Evolutionary conservation across 2,329 filamentous ascomycete species (phyloP).

Genomic region (Colletotrichum navitas): DNA sequence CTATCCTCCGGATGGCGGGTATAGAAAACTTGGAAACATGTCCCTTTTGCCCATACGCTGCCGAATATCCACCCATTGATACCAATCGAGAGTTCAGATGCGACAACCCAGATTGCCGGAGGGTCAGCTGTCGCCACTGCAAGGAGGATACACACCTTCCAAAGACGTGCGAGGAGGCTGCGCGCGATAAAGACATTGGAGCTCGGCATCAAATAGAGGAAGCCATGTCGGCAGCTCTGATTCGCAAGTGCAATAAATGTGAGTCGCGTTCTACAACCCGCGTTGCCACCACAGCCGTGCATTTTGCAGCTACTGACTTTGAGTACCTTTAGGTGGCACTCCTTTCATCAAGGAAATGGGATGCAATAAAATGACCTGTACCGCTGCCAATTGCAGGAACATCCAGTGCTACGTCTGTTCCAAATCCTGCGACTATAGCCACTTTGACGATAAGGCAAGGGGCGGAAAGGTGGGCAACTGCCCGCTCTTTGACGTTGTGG

Average conservation of each 20-base stretch:
- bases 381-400: slow-evolving; percentile 63
- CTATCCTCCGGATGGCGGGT: slow-evolving; percentile 75
- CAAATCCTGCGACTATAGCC: slow-evolving; percentile 73
- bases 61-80: slow-evolving; percentile 76
- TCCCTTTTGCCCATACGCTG: slow-evolving; percentile 86
- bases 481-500: slow-evolving; percentile 74
- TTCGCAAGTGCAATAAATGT: slow-evolving; percentile 80
- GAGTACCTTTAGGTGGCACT: slow-evolving; percentile 62
- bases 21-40: slow-evolving; percentile 81
- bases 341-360: slow-evolving; percentile 83
- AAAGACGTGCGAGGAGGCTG: slow-evolving; percentile 76
- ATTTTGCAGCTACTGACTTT: slow-evolving; percentile 34
- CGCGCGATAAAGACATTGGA: slow-evolving; percentile 69
- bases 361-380: slow-evolving; percentile 88
- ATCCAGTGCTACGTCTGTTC: slow-evolving; percentile 80
- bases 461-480: slow-evolving; percentile 69
- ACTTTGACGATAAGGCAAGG: slow-evolving; percentile 71
- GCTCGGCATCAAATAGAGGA: slow-evolving; percentile 81
- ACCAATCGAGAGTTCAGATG: slow-evolving; percentile 81
- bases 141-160: slow-evolving; percentile 78
- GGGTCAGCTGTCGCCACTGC: slow-evolving; percentile 77
- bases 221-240: slow-evolving; percentile 84
- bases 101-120: slow-evolving; percentile 72
- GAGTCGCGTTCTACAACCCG: slow-evolving; percentile 40
- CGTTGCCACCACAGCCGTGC: neutral